Percentiles rank a stretch among this genome's conserved stretches.
phyloP scores from a whole-genome alignment of 805 yeast species.

The Nakazawaea molendinolei region DNA sequence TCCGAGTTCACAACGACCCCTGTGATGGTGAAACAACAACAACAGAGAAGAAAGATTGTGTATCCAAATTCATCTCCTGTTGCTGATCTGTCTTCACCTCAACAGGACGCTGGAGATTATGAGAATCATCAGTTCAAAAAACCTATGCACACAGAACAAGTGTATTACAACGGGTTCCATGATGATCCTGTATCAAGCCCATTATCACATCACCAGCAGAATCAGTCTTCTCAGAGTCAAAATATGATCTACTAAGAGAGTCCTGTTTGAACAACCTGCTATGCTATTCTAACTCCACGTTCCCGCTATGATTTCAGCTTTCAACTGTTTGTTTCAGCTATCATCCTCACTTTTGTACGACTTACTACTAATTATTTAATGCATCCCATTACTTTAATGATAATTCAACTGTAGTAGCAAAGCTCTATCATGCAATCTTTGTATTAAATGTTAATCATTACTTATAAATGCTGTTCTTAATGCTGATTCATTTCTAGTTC shows the following conservation, averaged over 20 bases:
- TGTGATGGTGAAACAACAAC: neutral
- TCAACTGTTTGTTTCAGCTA: too few relatives aligned
- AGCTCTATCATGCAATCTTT: too few relatives aligned
- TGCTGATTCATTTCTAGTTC: too few relatives aligned
- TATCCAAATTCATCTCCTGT: slow-evolving; percentile 13
- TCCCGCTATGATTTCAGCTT: too few relatives aligned
- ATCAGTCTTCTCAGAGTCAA: slow-evolving; percentile 1
- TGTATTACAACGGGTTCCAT: slow-evolving; percentile 1
- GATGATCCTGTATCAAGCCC: slow-evolving; percentile 10
- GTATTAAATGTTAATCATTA: too few relatives aligned
- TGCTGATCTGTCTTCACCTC: slow-evolving; percentile 6
- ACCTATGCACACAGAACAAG: slow-evolving; percentile 10
- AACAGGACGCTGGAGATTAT: slow-evolving; percentile 14
- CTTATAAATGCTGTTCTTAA: too few relatives aligned
- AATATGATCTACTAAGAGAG: slow-evolving; percentile 7
- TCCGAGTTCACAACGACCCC: neutral
- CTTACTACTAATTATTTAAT: too few relatives aligned
- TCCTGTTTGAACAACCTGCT: too few relatives aligned
- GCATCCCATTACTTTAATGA: too few relatives aligned
- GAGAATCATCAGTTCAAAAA: slow-evolving; percentile 1
- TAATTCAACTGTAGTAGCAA: too few relatives aligned
- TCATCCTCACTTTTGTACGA: too few relatives aligned
- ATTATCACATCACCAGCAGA: slow-evolving; percentile 4
- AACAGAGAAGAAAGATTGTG: slow-evolving; percentile 1
- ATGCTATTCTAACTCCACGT: too few relatives aligned